Percentiles rank a stretch among this genome's conserved stretches.
Evolutionary conservation across 306 rosid genomes (phyloP).

Genomic region (Pachyrhizus erosus): DNA sequence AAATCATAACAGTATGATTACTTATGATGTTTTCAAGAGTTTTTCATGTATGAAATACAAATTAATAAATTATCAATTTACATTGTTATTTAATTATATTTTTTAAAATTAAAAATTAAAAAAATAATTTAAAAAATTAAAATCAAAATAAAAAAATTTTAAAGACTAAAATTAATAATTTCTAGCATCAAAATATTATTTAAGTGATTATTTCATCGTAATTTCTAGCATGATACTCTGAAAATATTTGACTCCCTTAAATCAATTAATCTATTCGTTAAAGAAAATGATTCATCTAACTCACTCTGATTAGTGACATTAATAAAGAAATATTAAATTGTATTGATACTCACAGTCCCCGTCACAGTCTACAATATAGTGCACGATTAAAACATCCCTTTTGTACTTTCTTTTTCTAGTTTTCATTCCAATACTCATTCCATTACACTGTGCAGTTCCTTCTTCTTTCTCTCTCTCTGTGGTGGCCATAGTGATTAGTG

Average conservation of each 20-base stretch:
- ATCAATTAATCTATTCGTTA: neutral
- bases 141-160: no score
- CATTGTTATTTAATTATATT: no score
- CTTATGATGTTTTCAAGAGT: no score
- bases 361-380: neutral
- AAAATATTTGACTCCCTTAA: neutral
- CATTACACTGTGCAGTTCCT: neutral
- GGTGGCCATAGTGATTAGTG: neutral
- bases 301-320: neutral
- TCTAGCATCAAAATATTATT: no score
- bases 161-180: no score
- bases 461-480: neutral
- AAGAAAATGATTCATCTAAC: neutral
- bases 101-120: no score
- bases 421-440: neutral
- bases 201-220: neutral
- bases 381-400: neutral
- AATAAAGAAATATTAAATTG: neutral
- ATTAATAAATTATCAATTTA: no score
- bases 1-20: no score
- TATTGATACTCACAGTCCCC: neutral
- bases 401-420: conserved; percentile 6
- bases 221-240: neutral
- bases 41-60: no score
- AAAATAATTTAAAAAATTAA: no score